Evolutionary conservation across 352 stramenopile genomes (phyloP), one percentile per base, ranked within the genome.

Genomic region (Pythium vanterpoolii): DNA sequence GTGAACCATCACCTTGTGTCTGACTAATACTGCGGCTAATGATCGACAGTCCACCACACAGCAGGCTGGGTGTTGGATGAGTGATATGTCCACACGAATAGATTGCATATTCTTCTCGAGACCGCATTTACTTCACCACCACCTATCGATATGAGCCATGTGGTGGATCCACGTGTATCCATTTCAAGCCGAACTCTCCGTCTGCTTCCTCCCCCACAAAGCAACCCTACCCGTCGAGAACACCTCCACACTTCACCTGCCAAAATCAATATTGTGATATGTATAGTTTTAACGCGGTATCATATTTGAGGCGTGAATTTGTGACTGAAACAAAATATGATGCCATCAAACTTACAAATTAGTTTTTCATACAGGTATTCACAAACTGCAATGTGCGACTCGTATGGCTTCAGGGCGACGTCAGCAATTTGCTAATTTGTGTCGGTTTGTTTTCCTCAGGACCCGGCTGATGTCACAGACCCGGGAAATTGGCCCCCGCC

Each of bases 301-400:
- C 14, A 42, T 2, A 21, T 16, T n/a, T n/a, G n/a, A n/a, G n/a
- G n/a, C n/a, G n/a, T n/a, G n/a, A n/a, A n/a, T n/a, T n/a, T n/a
- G n/a, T n/a, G n/a, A n/a, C n/a, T 21, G 13, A 7, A 42, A 9
- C 14, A 42, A 16, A 21, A n/a, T 2, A 13, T 21, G 5, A n/a
- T 42, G n/a, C n/a, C n/a, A n/a, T n/a, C n/a, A n/a, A n/a, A n/a
- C n/a, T n/a, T n/a, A n/a, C n/a, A n/a, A n/a, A n/a, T n/a, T n/a
- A n/a, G n/a, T n/a, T n/a, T n/a, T n/a, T n/a, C n/a, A n/a, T n/a
- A n/a, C n/a, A n/a, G n/a, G n/a, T n/a, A n/a, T n/a, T n/a, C n/a
- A n/a, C n/a, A n/a, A 64, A 69, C 49, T 69, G 61, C 61, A 69
- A 69, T 55, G 61, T 69, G 61, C 24, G 61, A 69, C 61, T 64